These are phyloP conservation scores for Pelargonium citronellum DNA, from an alignment of 441 rosid genomes.

Conservation along the genomic window DNA sequence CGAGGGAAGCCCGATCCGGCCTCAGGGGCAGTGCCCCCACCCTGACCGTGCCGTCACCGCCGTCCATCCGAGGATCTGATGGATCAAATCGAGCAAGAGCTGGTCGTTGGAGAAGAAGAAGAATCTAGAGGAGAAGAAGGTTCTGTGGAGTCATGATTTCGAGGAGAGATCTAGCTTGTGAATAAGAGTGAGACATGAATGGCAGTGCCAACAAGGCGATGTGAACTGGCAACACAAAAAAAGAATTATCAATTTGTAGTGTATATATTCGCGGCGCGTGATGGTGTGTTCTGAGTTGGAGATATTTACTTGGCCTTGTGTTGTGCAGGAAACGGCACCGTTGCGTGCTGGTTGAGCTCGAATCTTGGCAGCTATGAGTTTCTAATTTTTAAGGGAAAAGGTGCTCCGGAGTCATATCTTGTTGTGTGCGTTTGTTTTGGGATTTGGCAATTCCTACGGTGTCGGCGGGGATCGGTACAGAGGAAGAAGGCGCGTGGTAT, in stretches of 20 bases:
- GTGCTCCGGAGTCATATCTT: too few relatives aligned
- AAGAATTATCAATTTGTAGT: background rate
- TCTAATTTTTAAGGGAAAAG: too few relatives aligned
- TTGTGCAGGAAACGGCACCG: background rate
- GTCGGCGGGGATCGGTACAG: too few relatives aligned
- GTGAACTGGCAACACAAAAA: background rate
- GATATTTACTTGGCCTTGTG: too few relatives aligned
- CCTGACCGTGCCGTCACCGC: constrained; percentile 71
- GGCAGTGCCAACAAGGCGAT: background rate
- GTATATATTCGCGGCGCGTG: background rate
- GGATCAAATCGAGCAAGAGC: background rate
- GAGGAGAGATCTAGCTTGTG: background rate
- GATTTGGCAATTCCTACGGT: too few relatives aligned
- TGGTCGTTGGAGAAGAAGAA: background rate
- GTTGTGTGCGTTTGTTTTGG: too few relatives aligned
- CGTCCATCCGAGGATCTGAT: constrained; percentile 43
- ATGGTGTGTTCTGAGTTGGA: background rate
- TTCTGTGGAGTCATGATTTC: background rate
- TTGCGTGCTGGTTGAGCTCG: too few relatives aligned
- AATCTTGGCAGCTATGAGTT: too few relatives aligned
- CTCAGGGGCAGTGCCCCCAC: constrained; percentile 54
- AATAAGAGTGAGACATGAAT: background rate
- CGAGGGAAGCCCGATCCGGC: constrained; percentile 50
- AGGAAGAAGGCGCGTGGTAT: too few relatives aligned
- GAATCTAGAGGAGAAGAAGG: background rate